These are phyloP conservation scores for Codiaeum variegatum DNA, from an alignment of 441 rosid species.

Conservation along the genomic window DNA sequence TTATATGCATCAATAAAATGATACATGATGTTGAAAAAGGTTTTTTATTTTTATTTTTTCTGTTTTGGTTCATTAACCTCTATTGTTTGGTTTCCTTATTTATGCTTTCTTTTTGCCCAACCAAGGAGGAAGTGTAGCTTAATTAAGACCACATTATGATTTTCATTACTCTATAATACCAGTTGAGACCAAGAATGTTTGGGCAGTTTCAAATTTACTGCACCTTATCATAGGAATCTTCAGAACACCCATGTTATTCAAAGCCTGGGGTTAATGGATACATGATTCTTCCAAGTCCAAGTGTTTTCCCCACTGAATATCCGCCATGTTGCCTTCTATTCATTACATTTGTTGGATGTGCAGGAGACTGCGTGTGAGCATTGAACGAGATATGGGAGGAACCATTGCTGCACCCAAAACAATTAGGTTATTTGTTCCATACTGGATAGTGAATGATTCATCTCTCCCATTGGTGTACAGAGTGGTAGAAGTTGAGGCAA, in stretches of 20 bases:
- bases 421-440: constrained; percentile 88
- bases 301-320: too few relatives aligned
- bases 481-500: constrained; percentile 83
- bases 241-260: not conserved
- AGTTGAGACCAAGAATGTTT: not conserved
- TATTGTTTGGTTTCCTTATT: not conserved
- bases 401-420: constrained; percentile 78
- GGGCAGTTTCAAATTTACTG: not conserved
- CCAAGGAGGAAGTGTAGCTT: not conserved
- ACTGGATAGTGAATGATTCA: constrained; percentile 91
- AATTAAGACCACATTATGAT: not conserved
- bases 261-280: not conserved
- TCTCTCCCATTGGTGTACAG: constrained; percentile 74
- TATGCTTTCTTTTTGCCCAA: not conserved
- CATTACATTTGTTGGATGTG: constrained; percentile 21
- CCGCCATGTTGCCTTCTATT: too few relatives aligned
- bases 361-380: constrained; percentile 94
- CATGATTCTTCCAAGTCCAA: too few relatives aligned
- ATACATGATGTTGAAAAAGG: not conserved
- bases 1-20: not conserved
- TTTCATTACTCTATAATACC: not conserved
- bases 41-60: not conserved
- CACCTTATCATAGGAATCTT: not conserved
- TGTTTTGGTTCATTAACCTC: not conserved
- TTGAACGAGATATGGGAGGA: constrained; percentile 94